These are phyloP conservation scores for Stromatinia cepivora DNA, from an alignment of 2,329 filamentous ascomycete genomes.

Conservation along the genomic window DNA sequence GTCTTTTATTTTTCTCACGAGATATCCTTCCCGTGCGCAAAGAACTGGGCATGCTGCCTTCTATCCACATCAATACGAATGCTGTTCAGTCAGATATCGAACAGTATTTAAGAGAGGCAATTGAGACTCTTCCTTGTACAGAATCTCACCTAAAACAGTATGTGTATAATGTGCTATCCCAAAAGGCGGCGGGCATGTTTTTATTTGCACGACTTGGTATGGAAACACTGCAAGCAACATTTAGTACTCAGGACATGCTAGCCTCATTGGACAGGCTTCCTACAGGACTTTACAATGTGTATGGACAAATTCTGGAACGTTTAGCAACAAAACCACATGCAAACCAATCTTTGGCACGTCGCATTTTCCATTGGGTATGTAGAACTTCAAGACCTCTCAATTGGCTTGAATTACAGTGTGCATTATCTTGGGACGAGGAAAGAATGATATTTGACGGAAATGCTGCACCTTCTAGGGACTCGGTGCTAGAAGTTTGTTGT, in stretches of 20 bases:
- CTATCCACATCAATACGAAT: conserved; percentile 13
- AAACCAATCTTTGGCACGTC: conserved; percentile 10
- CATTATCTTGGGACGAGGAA: conserved; percentile 20
- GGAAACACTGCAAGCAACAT: conserved; percentile 20
- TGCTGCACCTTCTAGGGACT: conserved; percentile 11
- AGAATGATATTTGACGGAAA: conserved; percentile 18
- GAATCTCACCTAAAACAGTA: conserved; percentile 22
- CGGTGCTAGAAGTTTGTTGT: conserved; percentile 18
- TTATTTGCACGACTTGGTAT: conserved; percentile 18
- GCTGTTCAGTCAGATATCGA: conserved; percentile 13
- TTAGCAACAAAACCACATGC: conserved; percentile 6
- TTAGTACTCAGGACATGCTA: conserved; percentile 22
- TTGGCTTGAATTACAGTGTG: conserved; percentile 20
- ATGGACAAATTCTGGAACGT: conserved; percentile 15
- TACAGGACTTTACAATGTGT: conserved; percentile 20
- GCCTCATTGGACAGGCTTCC: conserved; percentile 17
- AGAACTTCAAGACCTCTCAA: conserved; percentile 17
- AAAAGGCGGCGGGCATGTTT: conserved; percentile 21
- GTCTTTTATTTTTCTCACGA: conserved; percentile 19
- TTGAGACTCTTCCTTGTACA: conserved; percentile 15
- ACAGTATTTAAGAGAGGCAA: conserved; percentile 18
- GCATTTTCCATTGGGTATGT: conserved; percentile 19
- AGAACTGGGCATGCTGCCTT: conserved; percentile 4
- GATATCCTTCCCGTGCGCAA: conserved; percentile 19
- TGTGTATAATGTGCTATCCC: conserved; percentile 17